Evolutionary conservation across 768 basidiomycete species (phyloP).

Genomic region (Tulasnella sp.): DNA sequence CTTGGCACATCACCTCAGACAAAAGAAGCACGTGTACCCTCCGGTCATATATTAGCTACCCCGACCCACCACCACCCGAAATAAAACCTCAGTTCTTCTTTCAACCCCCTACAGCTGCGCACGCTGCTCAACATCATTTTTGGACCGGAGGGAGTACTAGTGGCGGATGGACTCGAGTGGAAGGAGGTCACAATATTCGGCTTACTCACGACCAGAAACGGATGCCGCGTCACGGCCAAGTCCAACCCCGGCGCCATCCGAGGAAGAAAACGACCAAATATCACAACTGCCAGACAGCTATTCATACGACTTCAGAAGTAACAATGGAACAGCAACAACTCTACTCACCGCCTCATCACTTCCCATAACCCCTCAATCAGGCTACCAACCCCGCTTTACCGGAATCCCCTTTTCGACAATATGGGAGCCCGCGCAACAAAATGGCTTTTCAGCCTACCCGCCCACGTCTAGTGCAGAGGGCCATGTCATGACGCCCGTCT

Average conservation of each 20-base stretch:
- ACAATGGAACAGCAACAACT: not conserved
- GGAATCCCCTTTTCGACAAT: not conserved
- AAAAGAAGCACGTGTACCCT: not conserved
- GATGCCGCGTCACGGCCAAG: not conserved
- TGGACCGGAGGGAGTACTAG: not conserved
- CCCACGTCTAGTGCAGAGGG: not conserved
- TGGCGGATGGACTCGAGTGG: not conserved
- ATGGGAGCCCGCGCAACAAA: not conserved
- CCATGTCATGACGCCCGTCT: not conserved
- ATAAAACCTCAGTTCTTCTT: not conserved
- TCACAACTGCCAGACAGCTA: not conserved
- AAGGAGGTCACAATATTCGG: not conserved
- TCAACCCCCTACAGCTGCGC: not conserved
- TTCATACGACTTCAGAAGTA: not conserved
- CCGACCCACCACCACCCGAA: conserved; percentile 1
- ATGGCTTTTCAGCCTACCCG: conserved; percentile 1
- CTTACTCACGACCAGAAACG: not conserved
- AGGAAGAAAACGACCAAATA: not conserved
- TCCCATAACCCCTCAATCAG: not conserved
- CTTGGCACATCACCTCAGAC: not conserved
- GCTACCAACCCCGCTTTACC: not conserved
- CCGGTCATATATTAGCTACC: conserved; percentile 2
- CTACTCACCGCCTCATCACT: not conserved
- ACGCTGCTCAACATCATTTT: not conserved
- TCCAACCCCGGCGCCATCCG: not conserved